phyloP scores from a whole-genome alignment of 2,329 filamentous ascomycete species.

The Alternaria solani region DNA sequence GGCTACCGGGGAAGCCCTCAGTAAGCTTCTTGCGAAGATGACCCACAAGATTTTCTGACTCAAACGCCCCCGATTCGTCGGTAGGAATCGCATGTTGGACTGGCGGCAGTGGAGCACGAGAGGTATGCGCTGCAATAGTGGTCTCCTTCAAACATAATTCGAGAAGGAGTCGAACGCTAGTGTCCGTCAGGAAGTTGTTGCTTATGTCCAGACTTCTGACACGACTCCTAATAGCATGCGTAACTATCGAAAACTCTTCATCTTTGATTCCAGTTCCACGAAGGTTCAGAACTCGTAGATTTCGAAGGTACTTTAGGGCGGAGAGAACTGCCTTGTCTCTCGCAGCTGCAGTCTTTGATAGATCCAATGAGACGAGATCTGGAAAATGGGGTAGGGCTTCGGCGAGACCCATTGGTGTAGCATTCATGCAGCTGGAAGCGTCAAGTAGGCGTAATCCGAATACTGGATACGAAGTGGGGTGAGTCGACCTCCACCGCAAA shows the following conservation, averaged over 20 bases:
- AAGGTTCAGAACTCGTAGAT: slow-evolving; percentile 66
- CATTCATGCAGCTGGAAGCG: slow-evolving; percentile 65
- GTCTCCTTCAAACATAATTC: slow-evolving; percentile 58
- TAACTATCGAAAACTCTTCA: slow-evolving; percentile 60
- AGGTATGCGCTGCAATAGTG: slow-evolving; percentile 13
- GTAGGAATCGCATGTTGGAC: slow-evolving; percentile 42
- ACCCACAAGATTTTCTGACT: slow-evolving; percentile 60
- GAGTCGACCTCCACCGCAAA: slow-evolving; percentile 31
- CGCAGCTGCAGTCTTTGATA: slow-evolving; percentile 63
- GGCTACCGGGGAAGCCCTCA: slow-evolving; percentile 57
- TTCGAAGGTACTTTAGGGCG: slow-evolving; percentile 56
- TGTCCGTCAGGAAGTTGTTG: slow-evolving; percentile 66
- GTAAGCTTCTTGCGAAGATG: slow-evolving; percentile 55
- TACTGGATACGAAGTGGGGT: slow-evolving; percentile 40
- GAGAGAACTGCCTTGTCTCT: slow-evolving; percentile 59
- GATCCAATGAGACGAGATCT: slow-evolving; percentile 64
- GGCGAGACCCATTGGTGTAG: slow-evolving; percentile 63
- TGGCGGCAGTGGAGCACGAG: slow-evolving; percentile 28
- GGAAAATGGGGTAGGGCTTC: slow-evolving; percentile 63
- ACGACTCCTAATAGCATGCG: slow-evolving; percentile 59
- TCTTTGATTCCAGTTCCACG: slow-evolving; percentile 63
- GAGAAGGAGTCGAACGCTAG: slow-evolving; percentile 61
- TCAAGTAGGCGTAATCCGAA: slow-evolving; percentile 64
- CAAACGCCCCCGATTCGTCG: slow-evolving; percentile 43
- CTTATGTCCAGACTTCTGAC: slow-evolving; percentile 66